Conservation (phyloP, 2,329 filamentous ascomycete species). For the Trichothecium sympodiale region DNA sequence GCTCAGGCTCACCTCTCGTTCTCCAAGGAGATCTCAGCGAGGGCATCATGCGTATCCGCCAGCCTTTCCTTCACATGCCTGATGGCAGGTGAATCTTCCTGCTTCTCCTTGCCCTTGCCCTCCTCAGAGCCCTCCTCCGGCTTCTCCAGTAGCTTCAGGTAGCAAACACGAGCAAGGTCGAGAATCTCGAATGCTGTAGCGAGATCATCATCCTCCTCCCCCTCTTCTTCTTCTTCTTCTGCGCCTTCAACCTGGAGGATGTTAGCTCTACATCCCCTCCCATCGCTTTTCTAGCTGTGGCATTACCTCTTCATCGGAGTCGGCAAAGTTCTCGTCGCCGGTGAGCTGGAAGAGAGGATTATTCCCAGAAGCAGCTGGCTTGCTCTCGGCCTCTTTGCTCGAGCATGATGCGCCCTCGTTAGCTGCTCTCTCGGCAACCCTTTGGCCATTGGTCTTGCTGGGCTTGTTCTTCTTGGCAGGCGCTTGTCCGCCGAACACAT, state of each 20-base stretch:
- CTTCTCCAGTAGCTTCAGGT: conserved; percentile 41
- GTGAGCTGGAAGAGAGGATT: conserved; percentile 86
- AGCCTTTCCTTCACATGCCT: conserved; percentile 71
- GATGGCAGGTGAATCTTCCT: conserved; percentile 27
- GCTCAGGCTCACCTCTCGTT: conserved; percentile 57
- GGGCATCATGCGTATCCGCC: conserved; percentile 85
- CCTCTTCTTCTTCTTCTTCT: conserved; percentile 32
- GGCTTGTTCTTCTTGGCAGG: conserved; percentile 31
- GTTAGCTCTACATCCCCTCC: conserved; percentile 6
- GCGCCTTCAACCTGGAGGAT: conserved; percentile 18
- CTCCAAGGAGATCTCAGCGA: conserved; percentile 94
- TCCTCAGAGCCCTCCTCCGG: conserved; percentile 16
- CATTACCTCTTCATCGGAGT: conserved; percentile 64
- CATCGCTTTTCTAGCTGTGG: background rate
- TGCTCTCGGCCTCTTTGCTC: background rate
- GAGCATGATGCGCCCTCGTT: no score
- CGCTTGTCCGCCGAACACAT: conserved; percentile 80
- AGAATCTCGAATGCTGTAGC: conserved; percentile 76
- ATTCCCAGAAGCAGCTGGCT: conserved; percentile 29
- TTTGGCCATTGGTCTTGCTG: conserved; percentile 26
- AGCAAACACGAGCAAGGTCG: conserved; percentile 62
- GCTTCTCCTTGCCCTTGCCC: conserved; percentile 31
- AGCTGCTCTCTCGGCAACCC: conserved; percentile 25
- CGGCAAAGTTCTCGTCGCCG: conserved; percentile 87
- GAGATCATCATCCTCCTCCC: conserved; percentile 61